Percentiles rank a stretch among this genome's conserved stretches.
phyloP scores from a whole-genome alignment of 176 grass and related monocot species.

The Miscanthus lutarioriparius region DNA sequence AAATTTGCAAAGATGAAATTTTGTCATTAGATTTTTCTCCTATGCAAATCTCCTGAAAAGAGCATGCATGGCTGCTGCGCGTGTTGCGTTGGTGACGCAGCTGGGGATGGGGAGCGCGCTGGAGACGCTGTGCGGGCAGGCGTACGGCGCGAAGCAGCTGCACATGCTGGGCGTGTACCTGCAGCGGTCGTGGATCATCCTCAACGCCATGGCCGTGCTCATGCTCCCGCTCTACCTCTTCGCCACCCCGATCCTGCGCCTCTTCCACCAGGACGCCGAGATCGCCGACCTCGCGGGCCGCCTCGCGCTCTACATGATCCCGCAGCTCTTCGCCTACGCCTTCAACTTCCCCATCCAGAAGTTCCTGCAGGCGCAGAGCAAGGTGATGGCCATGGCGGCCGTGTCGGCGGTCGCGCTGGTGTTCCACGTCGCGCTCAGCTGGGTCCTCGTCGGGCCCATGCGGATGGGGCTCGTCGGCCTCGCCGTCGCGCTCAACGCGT shows the following conservation, averaged over 20 bases:
- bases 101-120: slow-evolving; percentile 92
- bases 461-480: slow-evolving; percentile 63
- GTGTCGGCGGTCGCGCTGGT: slow-evolving; percentile 38
- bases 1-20: too few relatives aligned
- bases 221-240: neutral
- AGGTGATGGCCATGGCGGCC: slow-evolving; percentile 76
- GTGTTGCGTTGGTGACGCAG: slow-evolving; percentile 20
- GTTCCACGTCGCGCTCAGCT: slow-evolving; percentile 64
- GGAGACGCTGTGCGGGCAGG: slow-evolving; percentile 91
- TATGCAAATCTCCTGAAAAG: too few relatives aligned
- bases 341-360: slow-evolving; percentile 80
- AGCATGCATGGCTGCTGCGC: too few relatives aligned
- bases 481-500: slow-evolving; percentile 66
- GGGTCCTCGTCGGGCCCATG: slow-evolving; percentile 59
- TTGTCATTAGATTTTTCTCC: too few relatives aligned
- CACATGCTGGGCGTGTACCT: slow-evolving; percentile 72
- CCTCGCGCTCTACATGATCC: slow-evolving; percentile 69
- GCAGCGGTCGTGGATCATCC: slow-evolving; percentile 61
- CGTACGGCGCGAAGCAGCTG: slow-evolving; percentile 52
- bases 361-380: slow-evolving; percentile 73
- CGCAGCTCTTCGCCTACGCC: slow-evolving; percentile 66
- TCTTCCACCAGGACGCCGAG: slow-evolving; percentile 57
- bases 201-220: neutral
- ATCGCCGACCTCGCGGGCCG: slow-evolving; percentile 45
- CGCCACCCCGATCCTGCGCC: slow-evolving; percentile 35